These are phyloP conservation scores for Eucalyptus albens DNA, from an alignment of 345 rosid species.

Conservation along the genomic window DNA sequence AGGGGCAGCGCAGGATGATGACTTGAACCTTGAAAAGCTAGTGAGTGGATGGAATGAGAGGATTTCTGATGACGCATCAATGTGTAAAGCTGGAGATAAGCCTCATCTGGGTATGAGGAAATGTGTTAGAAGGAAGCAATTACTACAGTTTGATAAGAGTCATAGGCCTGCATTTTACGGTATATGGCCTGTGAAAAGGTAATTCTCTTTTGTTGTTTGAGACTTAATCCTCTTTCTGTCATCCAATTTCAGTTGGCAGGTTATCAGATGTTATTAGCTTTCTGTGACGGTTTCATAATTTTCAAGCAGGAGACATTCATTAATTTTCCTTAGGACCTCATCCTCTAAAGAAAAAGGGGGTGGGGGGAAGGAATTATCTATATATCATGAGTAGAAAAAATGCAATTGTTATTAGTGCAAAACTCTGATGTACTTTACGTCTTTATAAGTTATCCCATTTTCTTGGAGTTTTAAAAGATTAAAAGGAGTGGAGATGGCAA, in stretches of 20 bases:
- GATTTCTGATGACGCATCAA: slow-evolving; percentile 11
- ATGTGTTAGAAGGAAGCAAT: slow-evolving; percentile 34
- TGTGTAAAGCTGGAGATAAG: slow-evolving; percentile 1
- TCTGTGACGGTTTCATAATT: background rate
- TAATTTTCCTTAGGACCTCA: background rate
- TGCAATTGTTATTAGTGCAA: background rate
- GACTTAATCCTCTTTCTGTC: background rate
- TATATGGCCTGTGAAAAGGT: slow-evolving; percentile 86
- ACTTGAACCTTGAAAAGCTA: slow-evolving; percentile 34
- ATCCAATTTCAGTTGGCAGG: background rate
- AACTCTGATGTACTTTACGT: background rate
- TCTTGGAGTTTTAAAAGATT: background rate
- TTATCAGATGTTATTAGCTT: background rate
- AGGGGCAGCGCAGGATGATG: slow-evolving; percentile 25
- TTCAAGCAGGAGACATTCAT: background rate
- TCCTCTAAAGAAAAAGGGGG: background rate
- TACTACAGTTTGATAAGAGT: slow-evolving; percentile 84
- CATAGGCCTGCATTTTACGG: slow-evolving; percentile 92
- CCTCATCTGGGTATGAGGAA: slow-evolving; percentile 12
- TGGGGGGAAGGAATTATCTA: background rate
- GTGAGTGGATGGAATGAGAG: slow-evolving; percentile 35
- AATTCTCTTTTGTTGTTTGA: background rate
- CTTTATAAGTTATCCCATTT: background rate
- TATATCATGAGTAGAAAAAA: background rate
- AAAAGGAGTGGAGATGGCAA: background rate